Evolutionary conservation across 257 asterid species (phyloP).

Genomic region (Prunella vulgaris): DNA sequence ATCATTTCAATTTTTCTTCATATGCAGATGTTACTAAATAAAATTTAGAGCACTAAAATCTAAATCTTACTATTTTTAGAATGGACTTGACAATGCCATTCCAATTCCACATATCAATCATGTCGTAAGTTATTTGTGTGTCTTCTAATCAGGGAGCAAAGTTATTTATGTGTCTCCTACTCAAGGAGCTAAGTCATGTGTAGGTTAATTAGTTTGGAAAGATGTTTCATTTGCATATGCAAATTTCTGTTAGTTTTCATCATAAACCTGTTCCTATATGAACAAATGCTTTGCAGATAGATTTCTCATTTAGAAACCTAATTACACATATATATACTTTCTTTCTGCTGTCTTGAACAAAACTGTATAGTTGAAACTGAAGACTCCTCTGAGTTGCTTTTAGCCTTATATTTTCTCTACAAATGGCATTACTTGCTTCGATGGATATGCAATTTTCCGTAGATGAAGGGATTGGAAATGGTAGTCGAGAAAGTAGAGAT

Average conservation of each 20-base stretch:
- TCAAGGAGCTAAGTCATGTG: not conserved
- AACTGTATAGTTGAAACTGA: too few species aligned
- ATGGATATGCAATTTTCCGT: conserved; percentile 6
- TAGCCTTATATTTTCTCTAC: not conserved
- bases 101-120: not conserved
- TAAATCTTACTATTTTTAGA: not conserved
- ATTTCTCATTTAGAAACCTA: conserved; percentile 3
- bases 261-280: not conserved
- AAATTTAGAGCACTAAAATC: not conserved
- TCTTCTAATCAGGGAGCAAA: not conserved
- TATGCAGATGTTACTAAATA: not conserved
- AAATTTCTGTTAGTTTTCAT: too few species aligned
- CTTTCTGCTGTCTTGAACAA: not conserved
- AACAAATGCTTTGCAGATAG: conserved; percentile 7
- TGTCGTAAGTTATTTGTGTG: not conserved
- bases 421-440: conserved; percentile 1
- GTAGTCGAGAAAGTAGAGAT: not conserved
- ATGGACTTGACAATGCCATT: not conserved
- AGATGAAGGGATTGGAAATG: conserved; percentile 1
- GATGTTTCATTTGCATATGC: too few species aligned
- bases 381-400: not conserved
- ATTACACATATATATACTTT: not conserved
- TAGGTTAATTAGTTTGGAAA: too few species aligned
- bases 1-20: not conserved
- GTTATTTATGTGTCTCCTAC: not conserved